These are phyloP conservation scores for Saccharomyces eubayanus DNA, from an alignment of 805 yeast species.

Conservation along the genomic window DNA sequence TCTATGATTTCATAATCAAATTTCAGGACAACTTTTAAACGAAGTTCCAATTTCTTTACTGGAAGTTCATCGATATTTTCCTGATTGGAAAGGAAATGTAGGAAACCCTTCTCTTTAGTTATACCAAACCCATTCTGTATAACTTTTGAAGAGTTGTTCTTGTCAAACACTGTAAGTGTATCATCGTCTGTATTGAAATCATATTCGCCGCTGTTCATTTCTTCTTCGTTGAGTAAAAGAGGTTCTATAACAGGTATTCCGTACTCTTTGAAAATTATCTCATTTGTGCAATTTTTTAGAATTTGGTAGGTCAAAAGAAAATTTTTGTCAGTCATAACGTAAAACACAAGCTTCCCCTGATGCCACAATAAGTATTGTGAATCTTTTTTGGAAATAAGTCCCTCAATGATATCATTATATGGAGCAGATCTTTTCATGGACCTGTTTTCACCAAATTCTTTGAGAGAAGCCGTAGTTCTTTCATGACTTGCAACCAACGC, in stretches of 20 bases:
- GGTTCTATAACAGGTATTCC: slow-evolving; percentile 23
- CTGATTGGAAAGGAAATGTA: slow-evolving; percentile 18
- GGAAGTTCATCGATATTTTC: slow-evolving; percentile 26
- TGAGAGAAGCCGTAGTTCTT: slow-evolving; percentile 22
- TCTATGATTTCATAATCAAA: slow-evolving; percentile 27
- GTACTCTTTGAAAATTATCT: slow-evolving; percentile 21
- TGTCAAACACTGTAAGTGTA: slow-evolving; percentile 26
- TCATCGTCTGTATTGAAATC: slow-evolving; percentile 23
- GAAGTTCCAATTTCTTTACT: slow-evolving; percentile 24
- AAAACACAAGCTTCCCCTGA: slow-evolving; percentile 21
- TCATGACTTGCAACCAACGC: slow-evolving; percentile 28
- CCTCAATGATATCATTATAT: slow-evolving; percentile 12
- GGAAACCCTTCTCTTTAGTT: slow-evolving; percentile 25
- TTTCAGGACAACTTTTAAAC: slow-evolving; percentile 26
- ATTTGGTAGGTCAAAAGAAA: slow-evolving; percentile 27
- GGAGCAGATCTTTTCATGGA: slow-evolving; percentile 13
- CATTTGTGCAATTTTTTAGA: slow-evolving; percentile 15
- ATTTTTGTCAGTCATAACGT: slow-evolving; percentile 25
- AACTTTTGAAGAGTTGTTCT: slow-evolving; percentile 21
- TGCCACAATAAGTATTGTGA: slow-evolving; percentile 4
- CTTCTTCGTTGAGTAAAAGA: slow-evolving; percentile 6
- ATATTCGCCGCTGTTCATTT: slow-evolving; percentile 15
- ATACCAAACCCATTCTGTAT: slow-evolving; percentile 30
- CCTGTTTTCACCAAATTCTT: slow-evolving; percentile 26
- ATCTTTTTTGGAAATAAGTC: slow-evolving; percentile 12